Base-by-base conservation (phyloP, 441 rosid genomes). In the Sinapis alba region DNA sequence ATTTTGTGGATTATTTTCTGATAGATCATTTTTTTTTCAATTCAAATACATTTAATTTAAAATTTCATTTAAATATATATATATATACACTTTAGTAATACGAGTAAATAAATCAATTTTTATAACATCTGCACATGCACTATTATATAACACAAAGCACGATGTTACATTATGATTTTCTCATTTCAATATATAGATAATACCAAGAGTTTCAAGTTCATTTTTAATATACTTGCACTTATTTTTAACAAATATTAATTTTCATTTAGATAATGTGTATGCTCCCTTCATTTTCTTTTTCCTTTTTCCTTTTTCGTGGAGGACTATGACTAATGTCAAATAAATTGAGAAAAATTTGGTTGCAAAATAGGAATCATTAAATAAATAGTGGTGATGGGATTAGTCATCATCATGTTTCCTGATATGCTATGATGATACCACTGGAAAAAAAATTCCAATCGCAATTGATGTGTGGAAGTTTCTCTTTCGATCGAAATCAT, bases 401-500 rank as follows among this genome's bases (percentile, higher is more conserved):
- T 41, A 16, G 50, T 30, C 78, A 78, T 78, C 78, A 78, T 78
- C 54, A 54, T 78, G 81, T 78, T 43, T 78, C 71, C 54, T 62
- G 65, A 61, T 73, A 62, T 56, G 78, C 71, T 73, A 76, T 79
- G 74, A 57, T 27, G 78, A 81, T 75, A n/a, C 13, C 62, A 79
- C 73, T 83, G 77, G 81, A 82, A 83, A 65, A 65, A 62, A 66
- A 64, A 54, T 80, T 59, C 41, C 76, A 64, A 57, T 43, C 71
- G 63, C 76, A 45, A 75, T 84, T 69, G 68, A 75, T 79, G 79
- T 72, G 76, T 78, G 36, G 74, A 77, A 54, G 24, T 72, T 77
- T 65, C 74, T 64, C 78, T 68, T 82, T 80, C 69, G 78, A 85
- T 81, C 75, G 60, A 85, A 86, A 83, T 80, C 68, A 80, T 50